Base-by-base conservation (phyloP, 2,329 filamentous ascomycete genomes). In the Pestalotiopsis sp. region DNA sequence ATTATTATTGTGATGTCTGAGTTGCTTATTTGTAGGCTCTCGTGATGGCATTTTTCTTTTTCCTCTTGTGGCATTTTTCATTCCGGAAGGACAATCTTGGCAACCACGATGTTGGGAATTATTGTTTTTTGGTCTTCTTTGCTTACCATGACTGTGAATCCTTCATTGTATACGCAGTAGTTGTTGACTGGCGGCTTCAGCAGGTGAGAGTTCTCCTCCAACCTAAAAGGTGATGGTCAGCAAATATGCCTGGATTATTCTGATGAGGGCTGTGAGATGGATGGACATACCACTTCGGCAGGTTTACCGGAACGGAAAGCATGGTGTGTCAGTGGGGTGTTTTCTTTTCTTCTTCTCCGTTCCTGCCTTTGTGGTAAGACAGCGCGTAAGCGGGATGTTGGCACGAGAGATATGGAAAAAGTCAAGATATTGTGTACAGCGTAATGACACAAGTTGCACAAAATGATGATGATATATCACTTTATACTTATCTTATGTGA, bases 181-280 rank as follows among this genome's bases (percentile, higher is more conserved):
- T 98, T 98, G 84, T 98, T 98, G 77, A 98, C 91, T 1, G 96
- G 96, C 0, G 96, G 96, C 80, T 97, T 90, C 69, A 98, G 89
- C 71, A 98, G 91, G 79, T 98, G 95, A 0, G 92, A 92, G 82
- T 98, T 98, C 79, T 95, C 89, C 76, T 94, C 87, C 56, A 99
- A 91, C 95, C 95, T 98, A 71, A 57, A 63, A 61, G 62, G 68
- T 63, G 63, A 65, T 14, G 69, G 17, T 31, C n/a, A 41, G 20
- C 45, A 23, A 23, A 41, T 5, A 25, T 25, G 11, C 20, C 3
- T 36, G 27, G 20, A 3, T 36, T 13, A 17, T 25, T 5, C 3
- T 13, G 2, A 25, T 59, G 11, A 9, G 11, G 6, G 14, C 14
- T 5, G 9, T 23, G 11, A 59, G 23, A 23, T 12, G 4, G 38